Evolutionary conservation across 495 filamentous ascomycete genomes (phyloP).

Genomic region (Tricharina praecox): DNA sequence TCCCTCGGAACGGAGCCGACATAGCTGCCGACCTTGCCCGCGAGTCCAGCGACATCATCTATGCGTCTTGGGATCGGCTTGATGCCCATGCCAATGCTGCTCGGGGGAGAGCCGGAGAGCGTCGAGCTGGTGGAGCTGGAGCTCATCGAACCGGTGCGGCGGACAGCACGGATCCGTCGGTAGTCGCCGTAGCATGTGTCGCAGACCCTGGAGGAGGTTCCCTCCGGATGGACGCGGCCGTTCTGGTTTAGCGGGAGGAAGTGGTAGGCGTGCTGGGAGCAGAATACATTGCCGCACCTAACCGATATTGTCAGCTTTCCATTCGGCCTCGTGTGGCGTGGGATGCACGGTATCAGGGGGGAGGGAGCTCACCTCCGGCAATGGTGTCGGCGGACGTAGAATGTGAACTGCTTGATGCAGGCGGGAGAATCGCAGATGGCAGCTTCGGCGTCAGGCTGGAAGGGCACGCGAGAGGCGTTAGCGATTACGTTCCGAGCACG

Average conservation of each 20-base stretch:
- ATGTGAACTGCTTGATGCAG: slow-evolving; percentile 46
- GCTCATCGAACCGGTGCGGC: slow-evolving; percentile 25
- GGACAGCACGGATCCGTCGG: slow-evolving; percentile 22
- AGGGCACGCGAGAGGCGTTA: slow-evolving; percentile 23
- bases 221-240: slow-evolving; percentile 49
- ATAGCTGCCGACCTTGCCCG: slow-evolving; percentile 22
- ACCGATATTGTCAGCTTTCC: too few species aligned
- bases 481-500: slow-evolving; percentile 19
- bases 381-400: slow-evolving; percentile 56
- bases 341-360: neutral
- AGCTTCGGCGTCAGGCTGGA: slow-evolving; percentile 45
- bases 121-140: slow-evolving; percentile 25
- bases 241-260: slow-evolving; percentile 45
- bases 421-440: slow-evolving; percentile 42
- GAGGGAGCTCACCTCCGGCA: slow-evolving; percentile 38
- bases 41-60: slow-evolving; percentile 1
- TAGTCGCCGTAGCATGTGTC: slow-evolving; percentile 46
- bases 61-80: slow-evolving; percentile 6
- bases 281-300: slow-evolving; percentile 53
- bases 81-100: slow-evolving; percentile 20
- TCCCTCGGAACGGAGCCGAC: slow-evolving; percentile 46
- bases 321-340: too few species aligned
- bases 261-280: slow-evolving; percentile 41
- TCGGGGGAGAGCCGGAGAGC: slow-evolving; percentile 14
- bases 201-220: slow-evolving; percentile 38